Evolutionary conservation across 192 early-diverging fungal genomes (phyloP), one percentile per base, ranked within the genome.

Genomic region (Borealophlyctis nickersoniae): DNA sequence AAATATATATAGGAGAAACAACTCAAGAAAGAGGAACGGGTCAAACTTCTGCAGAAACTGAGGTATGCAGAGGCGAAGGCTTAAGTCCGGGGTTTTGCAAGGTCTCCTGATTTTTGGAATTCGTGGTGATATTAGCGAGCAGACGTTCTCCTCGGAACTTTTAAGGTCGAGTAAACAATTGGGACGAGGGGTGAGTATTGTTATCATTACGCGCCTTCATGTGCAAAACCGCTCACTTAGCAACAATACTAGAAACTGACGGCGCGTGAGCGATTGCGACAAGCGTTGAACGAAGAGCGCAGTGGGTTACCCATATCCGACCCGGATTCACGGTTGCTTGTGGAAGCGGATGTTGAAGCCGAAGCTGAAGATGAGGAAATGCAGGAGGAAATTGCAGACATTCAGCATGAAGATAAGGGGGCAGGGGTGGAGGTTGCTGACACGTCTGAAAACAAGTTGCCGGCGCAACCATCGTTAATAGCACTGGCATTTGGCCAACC

Each of bases 1-100:
- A n/a, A n/a, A n/a, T n/a, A n/a, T n/a, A n/a, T n/a, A n/a, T n/a
- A n/a, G n/a, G 73, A 75, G 33, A 78, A 78, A 55, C 77, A 82
- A 58, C 60, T 82, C 27, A 85, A 85, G 62, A 85, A 85, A 70
- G 81, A 85, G 54, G 79, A 81, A 36, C 65, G 79, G 16, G 66
- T 70, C 0, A 70, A 70, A 33, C 58, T 84, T 19, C 56, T 81
- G 54, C 63, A 83, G 51, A 85, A 80, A 56, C 67, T 84, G 45
- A 66, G 39, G 39, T 45, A 45, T n/a, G n/a, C n/a, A n/a, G n/a
- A 19, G 19, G 39, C 9, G 39, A 45, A 28, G 74, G 26, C 36
- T 22, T 16, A 32, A 13, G 24, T 31, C 24, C 16, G 22, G 19
- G 24, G 49, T 75, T 5, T 13, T 62, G 23, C 31, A 31, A 51